These are phyloP conservation scores for Cyathus striatus DNA, from an alignment of 768 basidiomycete genomes.

Conservation along the genomic window DNA sequence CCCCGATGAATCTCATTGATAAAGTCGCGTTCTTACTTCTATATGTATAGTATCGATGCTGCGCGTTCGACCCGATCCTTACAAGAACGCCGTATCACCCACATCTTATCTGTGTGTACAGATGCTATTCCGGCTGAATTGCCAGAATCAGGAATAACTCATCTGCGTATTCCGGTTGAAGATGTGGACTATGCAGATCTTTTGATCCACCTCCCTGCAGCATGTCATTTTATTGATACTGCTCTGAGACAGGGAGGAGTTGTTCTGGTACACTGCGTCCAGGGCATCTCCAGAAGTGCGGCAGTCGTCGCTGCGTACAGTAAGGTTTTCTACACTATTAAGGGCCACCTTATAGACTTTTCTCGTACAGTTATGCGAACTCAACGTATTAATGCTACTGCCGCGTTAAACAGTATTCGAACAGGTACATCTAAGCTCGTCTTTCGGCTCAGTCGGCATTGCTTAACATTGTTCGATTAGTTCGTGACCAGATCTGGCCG, in stretches of 20 bases:
- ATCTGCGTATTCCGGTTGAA: conserved; percentile 67
- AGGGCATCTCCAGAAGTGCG: conserved; percentile 63
- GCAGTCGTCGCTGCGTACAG: conserved; percentile 74
- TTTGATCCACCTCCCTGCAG: conserved; percentile 58
- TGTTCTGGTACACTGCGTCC: conserved; percentile 63
- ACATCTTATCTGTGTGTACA: conserved; percentile 72
- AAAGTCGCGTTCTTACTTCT: no score
- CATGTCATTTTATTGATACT: conserved; percentile 62
- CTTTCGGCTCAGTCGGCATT: conserved; percentile 1
- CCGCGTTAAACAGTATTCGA: conserved; percentile 58
- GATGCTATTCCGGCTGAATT: conserved; percentile 70
- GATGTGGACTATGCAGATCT: conserved; percentile 70
- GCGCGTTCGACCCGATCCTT: conserved; percentile 68
- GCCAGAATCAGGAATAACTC: conserved; percentile 62
- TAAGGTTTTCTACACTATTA: conserved; percentile 27
- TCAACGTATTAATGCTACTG: conserved; percentile 47
- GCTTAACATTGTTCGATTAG: conserved; percentile 24
- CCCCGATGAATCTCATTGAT: no score
- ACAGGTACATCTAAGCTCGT: conserved; percentile 33
- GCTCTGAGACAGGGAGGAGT: conserved; percentile 54
- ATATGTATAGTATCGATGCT: conserved; percentile 50
- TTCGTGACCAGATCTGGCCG: conserved; percentile 74
- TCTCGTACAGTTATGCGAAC: conserved; percentile 58
- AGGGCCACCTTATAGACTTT: conserved; percentile 7
- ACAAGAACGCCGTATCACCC: conserved; percentile 71